Conservation (phyloP, 768 basidiomycete genomes). For the Lentinula raphanica region DNA sequence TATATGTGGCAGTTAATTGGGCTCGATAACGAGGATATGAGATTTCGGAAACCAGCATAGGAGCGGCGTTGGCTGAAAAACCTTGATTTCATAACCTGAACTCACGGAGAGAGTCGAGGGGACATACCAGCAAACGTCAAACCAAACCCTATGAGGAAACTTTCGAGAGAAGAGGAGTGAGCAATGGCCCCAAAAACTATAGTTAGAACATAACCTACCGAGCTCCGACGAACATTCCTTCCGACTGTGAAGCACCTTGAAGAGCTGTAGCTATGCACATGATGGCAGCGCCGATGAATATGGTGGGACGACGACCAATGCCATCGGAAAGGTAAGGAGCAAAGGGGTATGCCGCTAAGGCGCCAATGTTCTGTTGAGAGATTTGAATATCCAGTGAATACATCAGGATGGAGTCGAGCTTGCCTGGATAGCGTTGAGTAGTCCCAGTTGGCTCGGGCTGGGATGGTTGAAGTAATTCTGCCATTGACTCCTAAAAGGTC, state of each 20-base stretch:
- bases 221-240: conserved; percentile 78
- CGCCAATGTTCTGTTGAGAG: conserved; percentile 56
- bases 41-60: conserved; percentile 82
- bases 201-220: conserved; percentile 35
- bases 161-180: conserved; percentile 15
- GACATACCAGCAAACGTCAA: conserved; percentile 58
- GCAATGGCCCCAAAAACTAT: not conserved
- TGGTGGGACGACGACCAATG: conserved; percentile 59
- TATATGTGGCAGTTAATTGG: conserved; percentile 71
- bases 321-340: conserved; percentile 69
- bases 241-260: conserved; percentile 66
- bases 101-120: not conserved
- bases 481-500: conserved; percentile 43
- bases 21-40: conserved; percentile 81
- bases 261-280: conserved; percentile 66
- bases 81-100: conserved; percentile 12
- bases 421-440: conserved; percentile 73
- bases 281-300: conserved; percentile 65
- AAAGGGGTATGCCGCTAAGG: conserved; percentile 62
- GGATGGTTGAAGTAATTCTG: conserved; percentile 55
- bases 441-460: conserved; percentile 50
- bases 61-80: conserved; percentile 63
- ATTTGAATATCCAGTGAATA: not conserved
- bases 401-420: conserved; percentile 12
- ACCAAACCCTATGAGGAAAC: conserved; percentile 73